Evolutionary conservation across 2,329 filamentous ascomycete genomes (phyloP).

Genomic region (Cercospora sojina): DNA sequence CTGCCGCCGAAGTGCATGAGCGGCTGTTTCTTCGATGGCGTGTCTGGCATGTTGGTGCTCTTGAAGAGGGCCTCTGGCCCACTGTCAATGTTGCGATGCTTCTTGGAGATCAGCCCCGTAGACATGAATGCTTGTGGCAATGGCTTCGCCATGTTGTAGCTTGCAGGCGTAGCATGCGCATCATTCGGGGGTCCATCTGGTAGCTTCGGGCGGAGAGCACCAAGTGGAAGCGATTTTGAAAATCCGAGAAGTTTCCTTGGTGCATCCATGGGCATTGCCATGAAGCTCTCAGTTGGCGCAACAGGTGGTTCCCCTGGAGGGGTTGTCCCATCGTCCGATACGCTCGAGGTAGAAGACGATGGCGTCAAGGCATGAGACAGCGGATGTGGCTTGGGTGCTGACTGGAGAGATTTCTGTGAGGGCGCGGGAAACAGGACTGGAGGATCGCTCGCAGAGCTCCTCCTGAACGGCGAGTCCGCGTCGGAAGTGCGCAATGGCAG

Average conservation of each 20-base stretch:
- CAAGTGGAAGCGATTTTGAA: slow-evolving; percentile 73
- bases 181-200: slow-evolving; percentile 42
- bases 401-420: slow-evolving; percentile 36
- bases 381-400: slow-evolving; percentile 64
- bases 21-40: slow-evolving; percentile 88
- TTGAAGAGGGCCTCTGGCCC: slow-evolving; percentile 51
- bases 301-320: slow-evolving; percentile 16
- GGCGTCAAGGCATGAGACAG: slow-evolving; percentile 83
- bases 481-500: slow-evolving; percentile 65
- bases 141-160: slow-evolving; percentile 74
- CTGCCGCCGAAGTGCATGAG: slow-evolving; percentile 62
- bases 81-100: slow-evolving; percentile 75
- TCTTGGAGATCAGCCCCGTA: slow-evolving; percentile 91
- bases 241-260: slow-evolving; percentile 59
- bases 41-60: slow-evolving; percentile 79
- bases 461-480: slow-evolving; percentile 59
- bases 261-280: slow-evolving; percentile 44
- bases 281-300: background rate
- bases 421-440: slow-evolving; percentile 42
- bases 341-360: slow-evolving; percentile 77
- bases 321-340: slow-evolving; percentile 61
- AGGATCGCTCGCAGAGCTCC: slow-evolving; percentile 65
- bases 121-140: slow-evolving; percentile 86
- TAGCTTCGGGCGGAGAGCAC: slow-evolving; percentile 56
- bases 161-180: slow-evolving; percentile 70